These are phyloP conservation scores for Penicillium sp. DNA, from an alignment of 2,329 filamentous ascomycete genomes.

Conservation along the genomic window DNA sequence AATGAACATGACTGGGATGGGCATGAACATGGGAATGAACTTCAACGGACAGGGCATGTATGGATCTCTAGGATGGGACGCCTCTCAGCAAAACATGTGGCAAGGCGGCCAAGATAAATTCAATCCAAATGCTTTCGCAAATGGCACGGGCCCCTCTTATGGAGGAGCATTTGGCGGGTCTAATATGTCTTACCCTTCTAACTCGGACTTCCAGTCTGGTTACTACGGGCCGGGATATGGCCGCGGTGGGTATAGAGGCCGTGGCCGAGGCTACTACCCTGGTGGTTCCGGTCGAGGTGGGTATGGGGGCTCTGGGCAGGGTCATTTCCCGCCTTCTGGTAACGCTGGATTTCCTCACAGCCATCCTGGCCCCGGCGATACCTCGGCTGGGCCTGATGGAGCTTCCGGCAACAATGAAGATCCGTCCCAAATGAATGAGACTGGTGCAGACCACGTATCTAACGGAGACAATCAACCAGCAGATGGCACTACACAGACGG, in stretches of 20 bases:
- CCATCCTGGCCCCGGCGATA: neutral
- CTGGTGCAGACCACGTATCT: constrained; percentile 12
- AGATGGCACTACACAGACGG: constrained; percentile 15
- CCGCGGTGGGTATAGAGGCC: constrained; percentile 57
- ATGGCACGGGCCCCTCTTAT: constrained; percentile 80
- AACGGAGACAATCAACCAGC: constrained; percentile 20
- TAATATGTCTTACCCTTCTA: constrained; percentile 71
- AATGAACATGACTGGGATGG: constrained; percentile 87
- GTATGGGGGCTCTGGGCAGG: constrained; percentile 41
- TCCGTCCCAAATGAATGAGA: constrained; percentile 32
- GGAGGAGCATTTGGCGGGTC: constrained; percentile 69
- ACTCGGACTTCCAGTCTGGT: constrained; percentile 72
- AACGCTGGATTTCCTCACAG: constrained; percentile 36
- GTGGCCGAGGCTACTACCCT: constrained; percentile 62
- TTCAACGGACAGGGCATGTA: constrained; percentile 63
- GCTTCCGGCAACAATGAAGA: constrained; percentile 38
- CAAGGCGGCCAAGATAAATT: constrained; percentile 86
- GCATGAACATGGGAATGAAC: constrained; percentile 74
- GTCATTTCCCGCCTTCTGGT: constrained; percentile 35
- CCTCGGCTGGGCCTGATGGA: constrained; percentile 28
- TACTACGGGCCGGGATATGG: constrained; percentile 72
- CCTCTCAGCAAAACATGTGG: constrained; percentile 72
- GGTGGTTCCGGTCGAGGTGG: constrained; percentile 41
- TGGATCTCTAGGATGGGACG: constrained; percentile 70
- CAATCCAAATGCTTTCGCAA: constrained; percentile 75